Percentiles rank a stretch among this genome's conserved stretches.
phyloP scores from a whole-genome alignment of 2,329 filamentous ascomycete genomes.

The Alternaria sp. region DNA sequence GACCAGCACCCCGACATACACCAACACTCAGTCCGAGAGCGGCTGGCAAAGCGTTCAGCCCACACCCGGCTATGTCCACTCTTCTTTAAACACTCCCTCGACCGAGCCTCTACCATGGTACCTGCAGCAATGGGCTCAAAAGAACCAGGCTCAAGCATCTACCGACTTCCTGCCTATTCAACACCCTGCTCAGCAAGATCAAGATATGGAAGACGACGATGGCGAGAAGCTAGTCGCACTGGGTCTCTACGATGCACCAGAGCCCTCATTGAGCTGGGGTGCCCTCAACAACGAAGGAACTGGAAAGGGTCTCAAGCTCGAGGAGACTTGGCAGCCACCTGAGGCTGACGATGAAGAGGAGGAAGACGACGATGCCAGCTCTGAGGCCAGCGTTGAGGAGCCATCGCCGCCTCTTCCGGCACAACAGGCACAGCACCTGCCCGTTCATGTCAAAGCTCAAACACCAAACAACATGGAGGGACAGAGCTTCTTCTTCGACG shows the following conservation, averaged over 20 bases:
- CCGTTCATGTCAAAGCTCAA: conserved; percentile 37
- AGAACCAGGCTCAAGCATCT: conserved; percentile 38
- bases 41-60: conserved; percentile 40
- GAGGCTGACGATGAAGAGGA: conserved; percentile 49
- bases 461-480: conserved; percentile 45
- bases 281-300: conserved; percentile 54
- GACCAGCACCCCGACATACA: conserved; percentile 19
- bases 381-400: conserved; percentile 53
- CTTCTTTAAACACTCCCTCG: conserved; percentile 39
- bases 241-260: conserved; percentile 78
- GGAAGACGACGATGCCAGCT: conserved; percentile 55
- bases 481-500: conserved; percentile 51
- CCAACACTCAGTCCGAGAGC: conserved; percentile 25
- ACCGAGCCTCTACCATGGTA: conserved; percentile 46
- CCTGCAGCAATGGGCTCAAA: conserved; percentile 46
- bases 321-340: conserved; percentile 79
- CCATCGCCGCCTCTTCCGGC: conserved; percentile 37
- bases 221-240: conserved; percentile 81
- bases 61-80: conserved; percentile 30
- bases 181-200: conserved; percentile 53
- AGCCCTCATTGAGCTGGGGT: conserved; percentile 64
- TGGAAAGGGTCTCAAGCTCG: conserved; percentile 79
- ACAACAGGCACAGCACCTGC: conserved; percentile 27
- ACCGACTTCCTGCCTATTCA: conserved; percentile 60
- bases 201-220: conserved; percentile 62